Base-by-base conservation (phyloP, 768 basidiomycete genomes). In the Neoboletus subvelutipes region DNA sequence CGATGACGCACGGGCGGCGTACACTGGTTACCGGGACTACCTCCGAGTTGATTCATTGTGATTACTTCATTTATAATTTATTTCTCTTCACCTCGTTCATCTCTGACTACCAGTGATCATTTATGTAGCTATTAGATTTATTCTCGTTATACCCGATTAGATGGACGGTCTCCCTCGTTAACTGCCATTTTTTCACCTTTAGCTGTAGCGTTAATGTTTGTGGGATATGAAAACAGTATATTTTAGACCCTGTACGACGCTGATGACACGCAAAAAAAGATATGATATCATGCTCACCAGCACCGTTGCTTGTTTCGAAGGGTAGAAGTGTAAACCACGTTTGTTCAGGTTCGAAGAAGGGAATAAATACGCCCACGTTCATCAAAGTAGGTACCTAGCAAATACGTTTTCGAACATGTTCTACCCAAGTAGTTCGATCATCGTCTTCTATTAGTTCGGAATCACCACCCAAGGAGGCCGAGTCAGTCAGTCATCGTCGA, bases 51-150 rank as follows among this genome's bases (percentile, higher is more conserved):
- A 12, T 41, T 11, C 40, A n/a, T 17, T 41, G 17, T 41, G 11
- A 41, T 41, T 20, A 1, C 33, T 34, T 13, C 5, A 34, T 34
- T 13, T 12, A 34, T 34, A 34, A 13, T 34, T 34, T 34, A 34
- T 34, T 34, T 13, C 12, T 67, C 5, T 37, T 37, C 3, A 61
- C 53, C 55, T 63, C 34, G 57, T 58, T 36, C 53, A 26, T 26
- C 5, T 10, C 17, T 6, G 29, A 29, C 5, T 3, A 50, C 15
- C 31, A 12, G 2, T 18, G 15, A 18, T 15, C 15, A 11, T 8
- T n/a, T 5, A 22, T 52, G 28, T 31, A 20, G 20, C 15, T 3
- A 17, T 18, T 37, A 37, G 17, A 0, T 37, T 37, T 8, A 18
- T 37, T 8, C 36, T 18, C 12, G 8, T 6, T 26, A 39, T 41